phyloP scores from a whole-genome alignment of 441 rosid species.

The Arabidopsis hybrid region DNA sequence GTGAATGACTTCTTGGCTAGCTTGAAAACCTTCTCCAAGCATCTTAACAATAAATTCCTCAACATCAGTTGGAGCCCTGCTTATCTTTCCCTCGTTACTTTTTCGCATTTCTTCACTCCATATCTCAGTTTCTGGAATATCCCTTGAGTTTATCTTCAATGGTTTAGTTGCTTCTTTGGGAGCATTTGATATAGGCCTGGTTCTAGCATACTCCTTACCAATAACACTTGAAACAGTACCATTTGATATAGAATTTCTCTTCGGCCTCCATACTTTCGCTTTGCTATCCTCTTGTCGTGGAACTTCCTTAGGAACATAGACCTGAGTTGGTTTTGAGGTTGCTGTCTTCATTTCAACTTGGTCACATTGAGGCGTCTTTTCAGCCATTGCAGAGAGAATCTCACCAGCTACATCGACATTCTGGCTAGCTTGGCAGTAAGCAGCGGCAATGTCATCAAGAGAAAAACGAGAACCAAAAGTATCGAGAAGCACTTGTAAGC shows the following conservation, averaged over 20 bases:
- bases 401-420: conserved; percentile 52
- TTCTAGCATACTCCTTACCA: conserved; percentile 54
- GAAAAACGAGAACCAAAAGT: conserved; percentile 57
- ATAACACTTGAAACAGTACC: conserved; percentile 60
- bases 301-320: conserved; percentile 29
- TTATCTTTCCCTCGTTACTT: conserved; percentile 22
- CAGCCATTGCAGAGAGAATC: conserved; percentile 53
- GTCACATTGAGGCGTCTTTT: conserved; percentile 40
- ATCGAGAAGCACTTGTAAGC: conserved; percentile 51
- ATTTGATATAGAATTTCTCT: conserved; percentile 50
- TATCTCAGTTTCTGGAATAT: conserved; percentile 51
- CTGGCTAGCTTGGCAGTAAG: conserved; percentile 50
- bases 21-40: conserved; percentile 70
- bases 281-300: conserved; percentile 35
- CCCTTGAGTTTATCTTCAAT: conserved; percentile 51
- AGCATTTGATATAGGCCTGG: conserved; percentile 45
- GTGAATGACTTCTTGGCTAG: conserved; percentile 53
- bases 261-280: conserved; percentile 41
- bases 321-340: conserved; percentile 39
- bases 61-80: conserved; percentile 44
- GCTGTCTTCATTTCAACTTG: conserved; percentile 27
- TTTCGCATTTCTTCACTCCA: conserved; percentile 48
- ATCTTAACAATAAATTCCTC: conserved; percentile 61
- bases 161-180: conserved; percentile 55
- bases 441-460: conserved; percentile 58